phyloP scores from a whole-genome alignment of 2,329 filamentous ascomycete genomes.

The Neopestalotiopsis sp. region DNA sequence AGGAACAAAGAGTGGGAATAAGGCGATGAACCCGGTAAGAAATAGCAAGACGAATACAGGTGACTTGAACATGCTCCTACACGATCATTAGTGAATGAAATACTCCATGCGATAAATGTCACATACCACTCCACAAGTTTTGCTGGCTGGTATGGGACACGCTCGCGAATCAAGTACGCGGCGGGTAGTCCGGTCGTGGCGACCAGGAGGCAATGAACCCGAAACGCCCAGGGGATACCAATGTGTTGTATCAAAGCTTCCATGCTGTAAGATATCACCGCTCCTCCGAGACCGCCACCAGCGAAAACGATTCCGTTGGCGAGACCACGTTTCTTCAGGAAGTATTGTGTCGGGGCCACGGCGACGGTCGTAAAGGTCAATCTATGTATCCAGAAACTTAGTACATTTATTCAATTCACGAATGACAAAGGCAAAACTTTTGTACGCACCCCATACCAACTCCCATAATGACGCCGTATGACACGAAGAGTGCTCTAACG shows the following conservation, averaged over 20 bases:
- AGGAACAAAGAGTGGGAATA: conserved; percentile 57
- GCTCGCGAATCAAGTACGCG: conserved; percentile 49
- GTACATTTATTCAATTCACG: too few relatives aligned
- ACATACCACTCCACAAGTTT: conserved; percentile 48
- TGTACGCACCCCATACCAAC: too few relatives aligned
- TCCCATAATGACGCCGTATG: too few relatives aligned
- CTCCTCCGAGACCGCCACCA: conserved; percentile 61
- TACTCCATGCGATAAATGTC: too few relatives aligned
- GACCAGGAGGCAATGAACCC: conserved; percentile 48
- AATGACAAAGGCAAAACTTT: too few relatives aligned
- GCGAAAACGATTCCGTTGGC: conserved; percentile 61
- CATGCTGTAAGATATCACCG: conserved; percentile 55
- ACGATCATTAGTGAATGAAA: too few relatives aligned
- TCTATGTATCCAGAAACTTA: too few relatives aligned
- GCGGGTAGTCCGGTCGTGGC: conserved; percentile 52
- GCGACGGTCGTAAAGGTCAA: too few relatives aligned
- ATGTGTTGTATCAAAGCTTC: conserved; percentile 49
- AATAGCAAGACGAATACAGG: conserved; percentile 51
- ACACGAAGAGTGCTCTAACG: too few relatives aligned
- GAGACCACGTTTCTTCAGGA: conserved; percentile 56
- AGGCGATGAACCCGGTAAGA: conserved; percentile 50
- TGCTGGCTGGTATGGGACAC: conserved; percentile 39
- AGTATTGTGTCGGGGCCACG: conserved; percentile 55
- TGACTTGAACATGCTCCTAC: conserved; percentile 44
- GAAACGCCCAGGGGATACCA: conserved; percentile 47